Evolutionary conservation across 176 grass and related monocot species (phyloP).

Genomic region (Elymus sibiricus): DNA sequence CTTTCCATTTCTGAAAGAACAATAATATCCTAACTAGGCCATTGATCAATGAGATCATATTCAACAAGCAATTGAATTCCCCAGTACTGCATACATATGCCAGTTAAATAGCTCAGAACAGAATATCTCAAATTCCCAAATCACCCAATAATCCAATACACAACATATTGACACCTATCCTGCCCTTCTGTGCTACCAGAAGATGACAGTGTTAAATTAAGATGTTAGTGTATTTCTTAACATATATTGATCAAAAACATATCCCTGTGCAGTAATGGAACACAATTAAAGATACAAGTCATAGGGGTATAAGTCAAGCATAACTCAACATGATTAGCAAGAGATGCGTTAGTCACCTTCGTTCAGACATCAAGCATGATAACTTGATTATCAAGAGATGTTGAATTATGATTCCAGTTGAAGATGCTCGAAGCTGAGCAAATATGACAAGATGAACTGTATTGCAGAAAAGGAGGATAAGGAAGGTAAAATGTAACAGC

Average conservation of each 20-base stretch:
- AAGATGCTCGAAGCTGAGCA: not conserved
- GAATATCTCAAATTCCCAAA: not conserved
- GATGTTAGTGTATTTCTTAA: not conserved
- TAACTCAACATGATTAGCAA: not conserved
- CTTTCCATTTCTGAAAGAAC: not conserved
- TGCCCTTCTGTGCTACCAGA: not conserved
- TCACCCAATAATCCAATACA: not conserved
- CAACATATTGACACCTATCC: not conserved
- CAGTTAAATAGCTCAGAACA: not conserved
- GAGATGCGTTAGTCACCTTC: not conserved
- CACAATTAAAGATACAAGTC: not conserved
- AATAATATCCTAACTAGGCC: not conserved
- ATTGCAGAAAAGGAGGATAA: not conserved
- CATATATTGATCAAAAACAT: not conserved
- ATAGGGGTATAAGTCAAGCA: not conserved
- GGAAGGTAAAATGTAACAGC: not conserved
- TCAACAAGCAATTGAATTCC: not conserved
- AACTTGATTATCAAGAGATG: not conserved
- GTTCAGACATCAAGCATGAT: not conserved
- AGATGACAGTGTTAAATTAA: not conserved
- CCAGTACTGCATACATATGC: not conserved
- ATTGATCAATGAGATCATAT: not conserved
- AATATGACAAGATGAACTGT: not conserved
- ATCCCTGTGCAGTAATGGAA: not conserved
- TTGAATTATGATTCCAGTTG: not conserved